Conservation (phyloP, 805 yeast species). For the Teunomyces gatunensis region DNA sequence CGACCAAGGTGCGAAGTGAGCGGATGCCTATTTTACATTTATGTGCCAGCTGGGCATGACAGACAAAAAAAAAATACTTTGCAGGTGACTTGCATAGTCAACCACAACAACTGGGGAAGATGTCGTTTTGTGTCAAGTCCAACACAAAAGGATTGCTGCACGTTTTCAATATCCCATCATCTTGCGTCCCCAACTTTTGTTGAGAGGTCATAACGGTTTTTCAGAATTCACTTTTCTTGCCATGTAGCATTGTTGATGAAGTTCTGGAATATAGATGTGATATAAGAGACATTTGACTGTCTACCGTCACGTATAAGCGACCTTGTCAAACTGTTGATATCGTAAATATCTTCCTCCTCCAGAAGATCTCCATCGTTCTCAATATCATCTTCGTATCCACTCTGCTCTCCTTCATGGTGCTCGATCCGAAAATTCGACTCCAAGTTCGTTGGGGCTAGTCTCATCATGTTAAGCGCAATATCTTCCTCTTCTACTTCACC, state of each 20-base stretch:
- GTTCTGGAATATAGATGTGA: slow-evolving; percentile 36
- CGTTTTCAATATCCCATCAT: not conserved
- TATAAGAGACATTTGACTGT: slow-evolving; percentile 29
- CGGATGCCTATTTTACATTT: no score
- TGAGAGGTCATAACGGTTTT: not conserved
- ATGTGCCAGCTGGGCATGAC: no score
- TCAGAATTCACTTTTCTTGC: not conserved
- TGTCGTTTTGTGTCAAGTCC: not conserved
- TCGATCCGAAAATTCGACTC: slow-evolving; percentile 37
- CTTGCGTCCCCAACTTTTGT: not conserved
- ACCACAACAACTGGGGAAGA: not conserved
- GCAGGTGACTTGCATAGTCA: not conserved
- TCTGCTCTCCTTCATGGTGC: slow-evolving; percentile 14
- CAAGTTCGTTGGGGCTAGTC: slow-evolving; percentile 33
- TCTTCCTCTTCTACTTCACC: slow-evolving; percentile 8
- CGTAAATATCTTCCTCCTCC: slow-evolving; percentile 22
- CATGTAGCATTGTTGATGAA: slow-evolving; percentile 31
- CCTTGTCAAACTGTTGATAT: slow-evolving; percentile 24
- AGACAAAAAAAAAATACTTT: no score
- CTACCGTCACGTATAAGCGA: slow-evolving; percentile 11
- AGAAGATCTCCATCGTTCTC: slow-evolving; percentile 19
- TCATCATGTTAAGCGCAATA: slow-evolving; percentile 21
- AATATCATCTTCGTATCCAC: slow-evolving; percentile 15
- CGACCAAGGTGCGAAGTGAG: no score
- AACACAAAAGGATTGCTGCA: not conserved